These are phyloP conservation scores for Pseudevernia furfuracea DNA, from an alignment of 495 filamentous ascomycete species.

Conservation along the genomic window DNA sequence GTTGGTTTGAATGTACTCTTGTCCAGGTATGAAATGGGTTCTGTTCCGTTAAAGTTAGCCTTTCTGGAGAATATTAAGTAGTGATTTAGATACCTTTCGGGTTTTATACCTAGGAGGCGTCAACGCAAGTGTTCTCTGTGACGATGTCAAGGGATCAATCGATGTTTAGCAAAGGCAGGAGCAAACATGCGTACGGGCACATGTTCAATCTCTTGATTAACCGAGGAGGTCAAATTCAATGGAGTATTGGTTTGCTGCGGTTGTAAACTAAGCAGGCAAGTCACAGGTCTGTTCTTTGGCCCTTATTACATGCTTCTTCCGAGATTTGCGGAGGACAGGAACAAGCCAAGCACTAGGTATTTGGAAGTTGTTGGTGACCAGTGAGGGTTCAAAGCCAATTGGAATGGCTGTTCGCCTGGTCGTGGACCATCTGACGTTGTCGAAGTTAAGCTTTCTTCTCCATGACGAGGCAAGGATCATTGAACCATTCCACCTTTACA, in stretches of 20 bases:
- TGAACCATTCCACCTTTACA: slow-evolving; percentile 54
- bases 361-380: neutral
- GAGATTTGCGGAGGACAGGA: neutral
- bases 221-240: neutral
- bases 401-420: neutral
- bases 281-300: neutral
- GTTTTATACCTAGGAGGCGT: neutral
- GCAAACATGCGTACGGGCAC: neutral
- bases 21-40: neutral
- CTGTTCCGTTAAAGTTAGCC: neutral
- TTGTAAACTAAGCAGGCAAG: neutral
- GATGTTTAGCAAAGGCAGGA: neutral
- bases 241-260: neutral
- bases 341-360: neutral
- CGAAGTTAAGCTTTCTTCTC: slow-evolving; percentile 13
- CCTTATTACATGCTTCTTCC: neutral
- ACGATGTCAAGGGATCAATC: neutral
- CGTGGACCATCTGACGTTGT: neutral
- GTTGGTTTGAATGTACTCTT: neutral
- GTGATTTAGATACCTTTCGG: neutral
- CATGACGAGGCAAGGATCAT: slow-evolving; percentile 20
- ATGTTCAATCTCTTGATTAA: neutral
- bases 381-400: neutral
- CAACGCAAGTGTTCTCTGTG: neutral
- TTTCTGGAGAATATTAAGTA: neutral